phyloP scores from a whole-genome alignment of 148 eudicot genomes.

The Silene latifolia region DNA sequence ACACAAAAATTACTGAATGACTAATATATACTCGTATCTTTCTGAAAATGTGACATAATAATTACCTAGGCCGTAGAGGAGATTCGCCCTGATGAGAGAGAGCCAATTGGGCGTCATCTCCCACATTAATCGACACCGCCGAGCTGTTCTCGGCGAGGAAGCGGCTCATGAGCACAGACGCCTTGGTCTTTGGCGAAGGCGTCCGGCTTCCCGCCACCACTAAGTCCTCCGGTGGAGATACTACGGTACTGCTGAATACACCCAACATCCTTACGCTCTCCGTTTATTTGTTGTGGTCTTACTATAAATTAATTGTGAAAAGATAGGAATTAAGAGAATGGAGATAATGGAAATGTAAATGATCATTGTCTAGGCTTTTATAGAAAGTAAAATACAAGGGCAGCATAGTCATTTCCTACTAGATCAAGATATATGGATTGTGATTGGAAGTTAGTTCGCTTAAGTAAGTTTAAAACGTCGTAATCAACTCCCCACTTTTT shows the following conservation, averaged over 20 bases:
- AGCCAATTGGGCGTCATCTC: constrained; percentile 63
- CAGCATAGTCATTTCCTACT: constrained; percentile 20
- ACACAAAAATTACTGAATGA: too few relatives aligned
- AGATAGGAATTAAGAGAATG: constrained; percentile 9
- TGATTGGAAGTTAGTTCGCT: neutral
- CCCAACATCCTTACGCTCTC: constrained; percentile 51
- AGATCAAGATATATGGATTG: neutral
- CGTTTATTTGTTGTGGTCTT: neutral
- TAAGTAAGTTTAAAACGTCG: too few relatives aligned
- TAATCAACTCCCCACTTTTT: too few relatives aligned
- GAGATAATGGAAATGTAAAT: neutral
- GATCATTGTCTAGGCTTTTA: constrained; percentile 22
- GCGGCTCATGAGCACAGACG: constrained; percentile 52
- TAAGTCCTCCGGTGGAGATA: constrained; percentile 87
- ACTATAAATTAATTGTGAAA: neutral
- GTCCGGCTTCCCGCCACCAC: constrained; percentile 89
- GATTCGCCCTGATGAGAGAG: constrained; percentile 66
- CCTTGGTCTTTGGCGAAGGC: constrained; percentile 80
- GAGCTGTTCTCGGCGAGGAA: constrained; percentile 45
- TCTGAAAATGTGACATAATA: too few relatives aligned
- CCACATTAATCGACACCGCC: constrained; percentile 58
- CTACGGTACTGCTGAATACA: constrained; percentile 74
- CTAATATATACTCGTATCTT: too few relatives aligned
- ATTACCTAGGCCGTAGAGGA: constrained; percentile 58
- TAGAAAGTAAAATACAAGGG: constrained; percentile 24